Evolutionary conservation across 2,329 filamentous ascomycete species (phyloP), one percentile per base, ranked within the genome.

Genomic region (Ophiostoma populinum): DNA sequence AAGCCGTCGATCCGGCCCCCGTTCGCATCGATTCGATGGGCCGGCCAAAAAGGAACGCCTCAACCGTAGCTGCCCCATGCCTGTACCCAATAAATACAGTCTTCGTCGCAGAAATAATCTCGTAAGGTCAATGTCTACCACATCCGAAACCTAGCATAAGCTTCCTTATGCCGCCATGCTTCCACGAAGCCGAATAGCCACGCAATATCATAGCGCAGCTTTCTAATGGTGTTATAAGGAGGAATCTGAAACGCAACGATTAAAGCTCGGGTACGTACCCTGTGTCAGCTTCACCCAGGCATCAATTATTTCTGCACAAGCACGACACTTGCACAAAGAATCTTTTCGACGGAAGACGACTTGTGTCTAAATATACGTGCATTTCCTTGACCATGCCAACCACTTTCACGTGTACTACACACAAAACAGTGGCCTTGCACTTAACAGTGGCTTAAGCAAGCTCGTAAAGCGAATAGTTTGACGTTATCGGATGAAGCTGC

Each of bases 341-440:
- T 33, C 1, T 19, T 29, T 10, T 19, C 24, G 7, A 37, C 24
- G 27, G n/a, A 24, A n/a, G 10, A 37, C 19, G 24, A 32, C 29
- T 13, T 32, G 29, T 8, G 28, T 24, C 1, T 24, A 24, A 4
- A 33, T 24, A 28, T 18, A 32, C 3, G 35, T 29, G 18, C n/a
- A n/a, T n/a, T n/a, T 37, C 30, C 15, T 33, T 34, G 24, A 33
- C 35, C 30, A 33, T 37, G 16, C 30, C 35, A 6, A 37, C 30
- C 1, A 37, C 19, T 6, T 30, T 37, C 12, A 30, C 18, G 7
- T 30, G 35, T 1, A 37, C 35, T 24, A 37, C 33, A 12, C 35
- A 18, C 24, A 37, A 15, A 1, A 31, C 22, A 5, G 35, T 37
- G 5, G 30, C 35, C 3, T 31, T 24, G 4, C 20, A 11, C 2